Evolutionary conservation across 179 eudicot species (phyloP).

Genomic region (Spergularia azorica): DNA sequence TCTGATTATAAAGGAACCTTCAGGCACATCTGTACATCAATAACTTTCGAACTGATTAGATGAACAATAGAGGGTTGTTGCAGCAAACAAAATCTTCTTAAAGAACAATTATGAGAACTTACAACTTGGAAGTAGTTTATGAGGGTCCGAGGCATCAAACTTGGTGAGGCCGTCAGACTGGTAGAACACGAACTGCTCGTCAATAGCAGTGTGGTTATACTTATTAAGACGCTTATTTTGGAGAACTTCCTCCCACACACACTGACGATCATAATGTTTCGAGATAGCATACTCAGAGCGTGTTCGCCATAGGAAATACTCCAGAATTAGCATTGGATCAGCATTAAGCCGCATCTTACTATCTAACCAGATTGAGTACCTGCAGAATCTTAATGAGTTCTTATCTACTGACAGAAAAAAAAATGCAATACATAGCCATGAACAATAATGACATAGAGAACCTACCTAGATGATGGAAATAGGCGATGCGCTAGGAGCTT

Average conservation of each 20-base stretch:
- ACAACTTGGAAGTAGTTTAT: slow-evolving; percentile 85
- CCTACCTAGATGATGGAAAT: slow-evolving; percentile 91
- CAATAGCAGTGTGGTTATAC: slow-evolving; percentile 96
- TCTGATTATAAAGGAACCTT: slow-evolving; percentile 90
- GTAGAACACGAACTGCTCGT: slow-evolving; percentile 83
- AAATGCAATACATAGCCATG: background rate
- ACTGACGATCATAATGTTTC: slow-evolving; percentile 89
- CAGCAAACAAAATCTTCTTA: background rate
- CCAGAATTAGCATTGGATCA: slow-evolving; percentile 90
- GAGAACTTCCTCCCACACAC: slow-evolving; percentile 99
- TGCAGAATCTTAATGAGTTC: slow-evolving; percentile 26
- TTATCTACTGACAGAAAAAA: slow-evolving; percentile 12
- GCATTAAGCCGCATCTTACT: slow-evolving; percentile 86
- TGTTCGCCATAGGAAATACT: slow-evolving; percentile 79
- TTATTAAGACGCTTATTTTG: slow-evolving; percentile 96
- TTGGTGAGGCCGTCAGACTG: slow-evolving; percentile 89
- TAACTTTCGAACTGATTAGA: background rate
- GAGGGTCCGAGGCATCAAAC: slow-evolving; percentile 75
- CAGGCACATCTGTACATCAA: slow-evolving; percentile 82
- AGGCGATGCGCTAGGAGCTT: slow-evolving; percentile 95
- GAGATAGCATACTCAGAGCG: slow-evolving; percentile 94
- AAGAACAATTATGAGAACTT: slow-evolving; percentile 35
- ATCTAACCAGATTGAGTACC: slow-evolving; percentile 99
- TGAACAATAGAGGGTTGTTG: background rate
- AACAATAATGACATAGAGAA: background rate